Base-by-base conservation (phyloP, 169 alveolate species). In the Perkinsus marinus region DNA sequence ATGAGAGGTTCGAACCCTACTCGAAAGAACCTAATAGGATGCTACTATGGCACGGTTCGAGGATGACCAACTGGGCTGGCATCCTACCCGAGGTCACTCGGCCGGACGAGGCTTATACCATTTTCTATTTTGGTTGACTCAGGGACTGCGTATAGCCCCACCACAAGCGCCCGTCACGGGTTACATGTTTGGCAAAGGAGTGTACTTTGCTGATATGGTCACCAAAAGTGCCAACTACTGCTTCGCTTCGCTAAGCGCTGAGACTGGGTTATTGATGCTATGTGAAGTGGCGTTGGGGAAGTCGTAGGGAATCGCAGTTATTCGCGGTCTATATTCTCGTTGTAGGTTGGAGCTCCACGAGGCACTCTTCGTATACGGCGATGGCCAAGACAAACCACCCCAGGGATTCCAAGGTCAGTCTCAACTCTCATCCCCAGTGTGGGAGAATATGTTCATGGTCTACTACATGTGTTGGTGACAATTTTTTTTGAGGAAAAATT, bases 111-210 rank as follows among this genome's bases (percentile, higher is more conserved):
- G n/a, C n/a, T n/a, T n/a, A n/a, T n/a, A n/a, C n/a, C n/a, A n/a
- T n/a, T n/a, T n/a, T n/a, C n/a, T n/a, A n/a, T n/a, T 10, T 3
- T 6, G 19, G 46, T 41, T 41, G 19, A 10, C 0, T 57, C 34
- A 57, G 92, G 99, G 99, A 5, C 93, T 97, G 30, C 95, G 97
- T 91, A 96, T 97, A 68, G 99, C 99, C 22, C 99, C 99, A 16
- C 98, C 98, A 30, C 98, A 97, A 91, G 99, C 98, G 37, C 98
- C 98, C 5, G 95, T 95, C 7, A 93, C 98, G 68, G 98, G 98
- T 0, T 97, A 96, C 94, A 96, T 97, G 97, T 97, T 96, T 89
- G 99, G 98, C 57, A 97, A 97, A 92, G 99, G 99, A 30, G 95
- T 96, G 41, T 97, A 97, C 93, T 97, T 97, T 93, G 98, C 99